A percentile compares a stretch with the other conserved stretches of the same genome.
Conservation (phyloP, 768 basidiomycete genomes). For the Rhodotorula babjevae region DNA sequence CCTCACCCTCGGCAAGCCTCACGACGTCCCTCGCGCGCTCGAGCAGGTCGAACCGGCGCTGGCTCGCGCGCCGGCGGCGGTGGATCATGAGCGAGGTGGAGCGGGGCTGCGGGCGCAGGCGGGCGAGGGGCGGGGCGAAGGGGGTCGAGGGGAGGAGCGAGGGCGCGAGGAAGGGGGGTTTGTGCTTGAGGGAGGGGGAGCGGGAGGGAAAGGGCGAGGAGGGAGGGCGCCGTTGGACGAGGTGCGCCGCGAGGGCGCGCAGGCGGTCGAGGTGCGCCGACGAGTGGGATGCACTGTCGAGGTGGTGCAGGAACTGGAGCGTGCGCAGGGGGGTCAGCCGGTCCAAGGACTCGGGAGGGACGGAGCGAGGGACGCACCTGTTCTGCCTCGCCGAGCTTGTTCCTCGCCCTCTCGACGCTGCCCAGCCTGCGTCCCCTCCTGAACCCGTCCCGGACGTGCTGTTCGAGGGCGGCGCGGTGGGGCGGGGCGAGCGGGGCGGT, state of each 20-base stretch:
- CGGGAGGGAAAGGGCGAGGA: not conserved
- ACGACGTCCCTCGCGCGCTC: conserved; percentile 1
- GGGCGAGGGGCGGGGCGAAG: conserved; percentile 67
- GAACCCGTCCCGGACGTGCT: conserved; percentile 10
- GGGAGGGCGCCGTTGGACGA: not conserved
- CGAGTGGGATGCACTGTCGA: not conserved
- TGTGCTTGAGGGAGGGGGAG: not conserved
- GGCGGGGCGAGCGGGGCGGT: not conserved
- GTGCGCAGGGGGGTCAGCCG: not conserved
- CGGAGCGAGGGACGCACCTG: not conserved
- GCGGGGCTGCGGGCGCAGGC: conserved; percentile 71
- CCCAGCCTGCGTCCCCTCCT: not conserved
- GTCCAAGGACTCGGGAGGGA: not conserved
- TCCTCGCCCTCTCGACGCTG: not conserved
- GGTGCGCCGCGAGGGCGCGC: conserved; percentile 7
- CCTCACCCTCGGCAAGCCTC: not conserved
- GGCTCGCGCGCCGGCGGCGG: conserved; percentile 52
- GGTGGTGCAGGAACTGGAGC: conserved; percentile 13
- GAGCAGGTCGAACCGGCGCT: conserved; percentile 50
- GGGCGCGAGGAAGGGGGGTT: conserved; percentile 1
- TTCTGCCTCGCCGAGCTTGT: conserved; percentile 8
- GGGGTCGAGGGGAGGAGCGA: conserved; percentile 59
- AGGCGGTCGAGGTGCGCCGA: not conserved
- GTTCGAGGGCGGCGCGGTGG: not conserved
- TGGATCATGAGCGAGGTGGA: conserved; percentile 68